phyloP scores from a whole-genome alignment of 1,284 basidiomycete species.

The Ceratobasidium theobromae region DNA sequence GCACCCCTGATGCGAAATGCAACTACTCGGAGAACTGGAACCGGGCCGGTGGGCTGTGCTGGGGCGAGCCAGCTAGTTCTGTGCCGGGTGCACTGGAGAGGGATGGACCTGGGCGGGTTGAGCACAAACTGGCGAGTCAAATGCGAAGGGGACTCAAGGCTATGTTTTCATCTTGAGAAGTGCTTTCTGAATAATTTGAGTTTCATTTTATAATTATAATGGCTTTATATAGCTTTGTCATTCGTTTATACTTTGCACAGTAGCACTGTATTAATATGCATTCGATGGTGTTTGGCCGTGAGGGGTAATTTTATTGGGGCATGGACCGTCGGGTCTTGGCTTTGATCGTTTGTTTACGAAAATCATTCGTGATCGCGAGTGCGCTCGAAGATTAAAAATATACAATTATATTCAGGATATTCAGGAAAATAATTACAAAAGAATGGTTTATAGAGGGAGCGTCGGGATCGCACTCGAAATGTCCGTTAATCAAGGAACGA shows the following conservation, averaged over 20 bases:
- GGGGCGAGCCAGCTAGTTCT: background rate
- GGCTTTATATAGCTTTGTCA: background rate
- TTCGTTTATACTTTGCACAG: background rate
- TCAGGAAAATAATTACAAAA: background rate
- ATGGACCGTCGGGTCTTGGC: background rate
- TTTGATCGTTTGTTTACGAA: background rate
- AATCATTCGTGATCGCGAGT: background rate
- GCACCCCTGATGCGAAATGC: background rate
- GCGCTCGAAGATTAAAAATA: no score
- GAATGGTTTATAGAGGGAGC: background rate
- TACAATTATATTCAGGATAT: no score
- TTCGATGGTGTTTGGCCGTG: background rate
- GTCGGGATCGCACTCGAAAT: background rate
- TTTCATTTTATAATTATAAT: background rate
- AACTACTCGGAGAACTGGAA: no score
- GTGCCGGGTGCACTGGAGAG: background rate
- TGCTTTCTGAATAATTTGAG: background rate
- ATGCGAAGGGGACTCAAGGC: constrained; percentile 18
- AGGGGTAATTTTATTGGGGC: background rate
- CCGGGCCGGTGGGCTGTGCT: no score
- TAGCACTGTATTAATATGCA: background rate
- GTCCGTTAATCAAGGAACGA: no score
- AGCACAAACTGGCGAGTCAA: constrained; percentile 6
- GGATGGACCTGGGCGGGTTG: background rate
- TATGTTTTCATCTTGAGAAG: constrained; percentile 13